Evolutionary conservation across 805 yeast species (phyloP).

Genomic region (Wickerhamomyces tratensis): DNA sequence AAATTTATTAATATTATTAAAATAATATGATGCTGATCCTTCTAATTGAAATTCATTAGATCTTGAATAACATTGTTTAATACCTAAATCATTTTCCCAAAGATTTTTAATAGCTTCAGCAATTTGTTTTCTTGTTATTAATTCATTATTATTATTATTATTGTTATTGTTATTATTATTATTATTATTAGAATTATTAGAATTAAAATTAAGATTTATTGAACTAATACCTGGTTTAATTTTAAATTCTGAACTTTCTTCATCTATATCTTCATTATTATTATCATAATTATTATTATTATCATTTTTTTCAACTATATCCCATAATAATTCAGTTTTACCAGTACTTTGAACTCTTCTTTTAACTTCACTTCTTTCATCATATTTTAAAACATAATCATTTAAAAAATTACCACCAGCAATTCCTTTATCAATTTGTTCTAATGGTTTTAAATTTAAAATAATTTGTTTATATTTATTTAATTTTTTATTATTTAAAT

Average conservation of each 20-base stretch:
- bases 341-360: constrained; percentile 51
- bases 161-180: not conserved
- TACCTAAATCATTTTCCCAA: constrained; percentile 68
- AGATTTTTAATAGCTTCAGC: constrained; percentile 61
- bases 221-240: constrained; percentile 17
- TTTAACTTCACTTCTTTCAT: constrained; percentile 41
- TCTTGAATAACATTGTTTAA: constrained; percentile 43
- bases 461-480: constrained; percentile 37
- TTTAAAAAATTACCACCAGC: constrained; percentile 63
- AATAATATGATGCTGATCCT: constrained; percentile 73
- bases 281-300: constrained; percentile 8
- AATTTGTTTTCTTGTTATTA: constrained; percentile 35
- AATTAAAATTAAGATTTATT: constrained; percentile 7
- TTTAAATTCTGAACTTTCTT: constrained; percentile 8
- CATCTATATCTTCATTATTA: constrained; percentile 11
- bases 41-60: constrained; percentile 80
- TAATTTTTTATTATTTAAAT: constrained; percentile 33
- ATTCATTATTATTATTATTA: not conserved
- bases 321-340: constrained; percentile 24
- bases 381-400: constrained; percentile 54
- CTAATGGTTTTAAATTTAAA: constrained; percentile 47
- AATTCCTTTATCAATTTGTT: constrained; percentile 49
- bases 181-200: constrained; percentile 1
- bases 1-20: constrained; percentile 60
- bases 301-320: constrained; percentile 10